Conservation (phyloP, 208 protist species). For the Trichomonas tenax region DNA sequence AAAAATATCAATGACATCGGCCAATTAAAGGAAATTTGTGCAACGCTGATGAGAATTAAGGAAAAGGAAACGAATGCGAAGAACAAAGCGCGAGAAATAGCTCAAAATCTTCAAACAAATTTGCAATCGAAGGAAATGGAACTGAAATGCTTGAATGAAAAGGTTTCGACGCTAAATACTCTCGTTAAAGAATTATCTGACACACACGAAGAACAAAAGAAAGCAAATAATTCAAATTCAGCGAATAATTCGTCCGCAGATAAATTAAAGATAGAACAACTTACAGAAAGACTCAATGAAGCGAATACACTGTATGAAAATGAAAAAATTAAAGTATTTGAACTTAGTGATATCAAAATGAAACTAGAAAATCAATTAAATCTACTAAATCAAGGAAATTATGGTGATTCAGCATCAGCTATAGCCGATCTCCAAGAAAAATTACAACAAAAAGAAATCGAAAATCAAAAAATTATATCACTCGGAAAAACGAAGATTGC, state of each 20-base stretch:
- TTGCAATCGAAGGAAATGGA: neutral
- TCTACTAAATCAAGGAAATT: neutral
- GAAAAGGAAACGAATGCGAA: neutral
- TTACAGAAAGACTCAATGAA: neutral
- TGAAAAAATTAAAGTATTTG: neutral
- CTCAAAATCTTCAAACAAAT: neutral
- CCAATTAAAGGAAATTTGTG: neutral
- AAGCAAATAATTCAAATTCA: neutral
- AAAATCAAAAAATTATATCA: neutral
- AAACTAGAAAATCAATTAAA: neutral
- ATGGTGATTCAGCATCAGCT: neutral
- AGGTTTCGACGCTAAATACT: neutral
- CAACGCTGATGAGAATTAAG: neutral
- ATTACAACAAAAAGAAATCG: neutral
- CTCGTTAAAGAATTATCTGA: neutral
- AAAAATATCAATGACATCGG: neutral
- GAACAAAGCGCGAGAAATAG: neutral
- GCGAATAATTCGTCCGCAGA: too few relatives aligned
- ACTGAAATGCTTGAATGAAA: neutral
- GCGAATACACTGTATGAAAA: neutral
- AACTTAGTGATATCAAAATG: neutral
- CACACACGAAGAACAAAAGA: neutral
- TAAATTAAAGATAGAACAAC: neutral
- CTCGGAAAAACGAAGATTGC: neutral
- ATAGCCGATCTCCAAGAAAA: neutral